A percentile compares a stretch with the other conserved stretches of the same genome.
Conservation (phyloP, 2,329 filamentous ascomycete species). For the Talaromyces pinophilus region DNA sequence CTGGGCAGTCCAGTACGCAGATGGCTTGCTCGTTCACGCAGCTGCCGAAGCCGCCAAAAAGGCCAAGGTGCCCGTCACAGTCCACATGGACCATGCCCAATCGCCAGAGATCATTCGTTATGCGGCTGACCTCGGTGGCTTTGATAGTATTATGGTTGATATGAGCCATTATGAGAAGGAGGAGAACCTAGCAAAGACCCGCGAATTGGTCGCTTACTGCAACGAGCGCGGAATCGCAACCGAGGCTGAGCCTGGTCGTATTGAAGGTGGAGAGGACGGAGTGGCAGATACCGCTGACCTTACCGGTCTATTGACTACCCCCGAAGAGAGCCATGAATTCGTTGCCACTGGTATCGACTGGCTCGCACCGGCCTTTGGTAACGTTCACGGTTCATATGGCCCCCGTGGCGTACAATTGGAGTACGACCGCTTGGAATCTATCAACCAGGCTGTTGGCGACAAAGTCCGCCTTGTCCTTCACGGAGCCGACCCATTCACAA, state of each 20-base stretch:
- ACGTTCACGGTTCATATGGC: constrained; percentile 74
- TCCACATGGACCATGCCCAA: constrained; percentile 69
- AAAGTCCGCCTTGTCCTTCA: constrained; percentile 58
- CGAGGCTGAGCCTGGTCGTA: constrained; percentile 70
- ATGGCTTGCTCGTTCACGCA: constrained; percentile 56
- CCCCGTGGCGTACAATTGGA: constrained; percentile 64
- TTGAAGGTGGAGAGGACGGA: constrained; percentile 74
- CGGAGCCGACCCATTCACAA: constrained; percentile 59
- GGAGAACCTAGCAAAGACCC: constrained; percentile 67
- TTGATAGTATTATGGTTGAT: constrained; percentile 76
- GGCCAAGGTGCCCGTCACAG: constrained; percentile 60
- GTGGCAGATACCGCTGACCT: constrained; percentile 67
- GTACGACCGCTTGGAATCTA: constrained; percentile 55
- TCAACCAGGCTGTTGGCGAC: constrained; percentile 52
- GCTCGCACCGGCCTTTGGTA: constrained; percentile 73
- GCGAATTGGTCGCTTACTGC: constrained; percentile 64
- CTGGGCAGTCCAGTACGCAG: constrained; percentile 69
- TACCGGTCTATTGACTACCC: constrained; percentile 65
- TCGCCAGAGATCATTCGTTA: constrained; percentile 62
- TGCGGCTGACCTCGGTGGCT: constrained; percentile 62
- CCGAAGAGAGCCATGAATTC: constrained; percentile 70
- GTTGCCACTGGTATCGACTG: constrained; percentile 71
- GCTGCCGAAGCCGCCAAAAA: constrained; percentile 59
- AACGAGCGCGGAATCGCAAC: constrained; percentile 66
- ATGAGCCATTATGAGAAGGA: constrained; percentile 72